Conservation (phyloP, 108 stramenopile species). For the Pseudonitzschia pungens region DNA sequence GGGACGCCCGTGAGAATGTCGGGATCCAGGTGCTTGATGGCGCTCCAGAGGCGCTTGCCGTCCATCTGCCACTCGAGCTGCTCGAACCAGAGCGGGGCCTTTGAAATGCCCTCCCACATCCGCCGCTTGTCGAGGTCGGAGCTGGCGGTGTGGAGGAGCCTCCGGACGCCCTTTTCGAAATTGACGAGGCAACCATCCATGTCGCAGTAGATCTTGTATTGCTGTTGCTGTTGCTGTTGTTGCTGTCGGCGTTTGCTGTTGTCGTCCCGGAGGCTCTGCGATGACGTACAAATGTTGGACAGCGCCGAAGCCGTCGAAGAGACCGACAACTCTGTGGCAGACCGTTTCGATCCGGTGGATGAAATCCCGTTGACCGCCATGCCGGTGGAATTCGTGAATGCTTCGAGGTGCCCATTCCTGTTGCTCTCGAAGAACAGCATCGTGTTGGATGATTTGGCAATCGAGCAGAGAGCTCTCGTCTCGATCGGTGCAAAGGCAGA, state of each 20-base stretch:
- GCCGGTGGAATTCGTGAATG: not conserved
- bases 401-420: not conserved
- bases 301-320: not conserved
- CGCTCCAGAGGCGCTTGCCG: conserved; percentile 64
- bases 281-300: not conserved
- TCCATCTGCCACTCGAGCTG: conserved; percentile 70
- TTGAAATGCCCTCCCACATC: conserved; percentile 60
- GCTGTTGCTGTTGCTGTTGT: too few species aligned
- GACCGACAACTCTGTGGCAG: not conserved
- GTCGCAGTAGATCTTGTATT: conserved; percentile 69
- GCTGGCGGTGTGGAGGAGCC: conserved; percentile 19
- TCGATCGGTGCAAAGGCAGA: not conserved
- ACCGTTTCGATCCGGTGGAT: too few species aligned
- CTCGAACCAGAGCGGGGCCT: conserved; percentile 49
- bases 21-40: conserved; percentile 41
- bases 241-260: too few species aligned
- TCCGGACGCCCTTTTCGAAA: conserved; percentile 66
- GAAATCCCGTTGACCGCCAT: not conserved
- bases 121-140: conserved; percentile 27
- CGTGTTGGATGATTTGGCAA: not conserved
- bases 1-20: conserved; percentile 77
- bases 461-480: not conserved
- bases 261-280: too few species aligned
- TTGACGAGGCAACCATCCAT: conserved; percentile 81
- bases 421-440: not conserved